Percentiles rank a stretch among this genome's conserved stretches.
Conservation (phyloP, 2,329 filamentous ascomycete species). For the Cercospora zeina region DNA sequence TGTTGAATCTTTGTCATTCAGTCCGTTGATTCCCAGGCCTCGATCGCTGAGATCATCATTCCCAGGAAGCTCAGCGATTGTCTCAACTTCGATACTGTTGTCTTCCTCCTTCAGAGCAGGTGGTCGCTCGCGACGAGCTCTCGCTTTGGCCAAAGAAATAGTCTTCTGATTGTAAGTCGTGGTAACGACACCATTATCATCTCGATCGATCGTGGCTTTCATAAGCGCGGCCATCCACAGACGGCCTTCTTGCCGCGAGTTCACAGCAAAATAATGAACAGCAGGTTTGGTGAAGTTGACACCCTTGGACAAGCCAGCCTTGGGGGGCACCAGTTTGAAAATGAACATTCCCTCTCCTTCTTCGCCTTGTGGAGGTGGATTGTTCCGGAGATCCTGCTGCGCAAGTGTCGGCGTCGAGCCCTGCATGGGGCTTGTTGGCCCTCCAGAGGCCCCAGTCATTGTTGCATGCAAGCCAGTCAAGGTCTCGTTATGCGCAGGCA, state of each 20-base stretch:
- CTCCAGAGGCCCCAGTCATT: conserved; percentile 76
- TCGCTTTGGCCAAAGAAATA: conserved; percentile 85
- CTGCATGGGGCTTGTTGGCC: conserved; percentile 57
- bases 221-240: conserved; percentile 98
- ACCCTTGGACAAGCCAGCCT: conserved; percentile 79
- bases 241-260: conserved; percentile 81
- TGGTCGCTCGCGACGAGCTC: conserved; percentile 82
- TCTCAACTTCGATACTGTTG: conserved; percentile 22
- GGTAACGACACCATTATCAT: conserved; percentile 70
- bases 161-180: conserved; percentile 97
- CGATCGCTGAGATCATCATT: conserved; percentile 25
- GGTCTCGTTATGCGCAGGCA: conserved; percentile 87
- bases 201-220: conserved; percentile 97
- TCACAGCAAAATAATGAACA: conserved; percentile 95
- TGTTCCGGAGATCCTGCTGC: conserved; percentile 41
- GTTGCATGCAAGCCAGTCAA: conserved; percentile 89
- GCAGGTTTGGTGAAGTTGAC: conserved; percentile 98
- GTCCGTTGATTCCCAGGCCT: conserved; percentile 34
- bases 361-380: conserved; percentile 40
- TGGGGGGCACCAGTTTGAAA: conserved; percentile 94
- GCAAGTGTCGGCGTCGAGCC: conserved; percentile 43
- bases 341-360: conserved; percentile 76
- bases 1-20: conserved; percentile 25
- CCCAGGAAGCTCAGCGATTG: conserved; percentile 33
- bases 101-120: conserved; percentile 73